Evolutionary conservation across 352 stramenopile species (phyloP), one percentile per base, ranked within the genome.

Genomic region (Peronospora destructor): DNA sequence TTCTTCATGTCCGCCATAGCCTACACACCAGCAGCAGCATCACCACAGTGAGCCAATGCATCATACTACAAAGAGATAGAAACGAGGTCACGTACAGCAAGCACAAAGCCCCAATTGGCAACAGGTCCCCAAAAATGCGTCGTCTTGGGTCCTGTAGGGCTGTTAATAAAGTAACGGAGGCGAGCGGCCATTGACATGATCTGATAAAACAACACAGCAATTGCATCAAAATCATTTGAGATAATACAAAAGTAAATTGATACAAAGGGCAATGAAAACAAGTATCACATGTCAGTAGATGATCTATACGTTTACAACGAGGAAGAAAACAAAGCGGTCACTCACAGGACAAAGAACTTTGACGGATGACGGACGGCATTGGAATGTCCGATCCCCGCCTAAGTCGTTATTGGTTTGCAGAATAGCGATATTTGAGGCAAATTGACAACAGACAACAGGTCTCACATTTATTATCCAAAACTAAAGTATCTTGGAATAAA

Each of bases 71-170:
- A 11, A 30, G 5, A 33, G 17, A 42, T 30, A 16, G 16, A 30
- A 11, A 30, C 2, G 14, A 14, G 11, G 11, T 11, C 30, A 71
- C 73, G 39, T 71, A 92, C 82, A 10, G 84, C 83, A 39, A 85
- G 47, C 28, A 94, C 83, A 37, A 94, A 91, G 51, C 84, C 84
- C 84, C 84, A 94, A 68, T 94, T 94, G 38, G 81, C 81, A 4
- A 94, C 71, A 3, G 84, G 84, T 0, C 84, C 84, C 84, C 83
- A 94, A 62, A 94, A 94, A 58, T 93, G 82, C 30, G 81, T 91
- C 17, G 82, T 93, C 72, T 89, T 91, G 21, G 80, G 81, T 26
- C 82, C 82, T 49, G 80, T 91, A 14, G 79, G 78, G 62, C 77
- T 76, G 64, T 89, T 88, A 41, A 91, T 60, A 49, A 91, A 91